Conservation (phyloP, 2,329 filamentous ascomycete species). For the Chaetothyriales sp. region DNA sequence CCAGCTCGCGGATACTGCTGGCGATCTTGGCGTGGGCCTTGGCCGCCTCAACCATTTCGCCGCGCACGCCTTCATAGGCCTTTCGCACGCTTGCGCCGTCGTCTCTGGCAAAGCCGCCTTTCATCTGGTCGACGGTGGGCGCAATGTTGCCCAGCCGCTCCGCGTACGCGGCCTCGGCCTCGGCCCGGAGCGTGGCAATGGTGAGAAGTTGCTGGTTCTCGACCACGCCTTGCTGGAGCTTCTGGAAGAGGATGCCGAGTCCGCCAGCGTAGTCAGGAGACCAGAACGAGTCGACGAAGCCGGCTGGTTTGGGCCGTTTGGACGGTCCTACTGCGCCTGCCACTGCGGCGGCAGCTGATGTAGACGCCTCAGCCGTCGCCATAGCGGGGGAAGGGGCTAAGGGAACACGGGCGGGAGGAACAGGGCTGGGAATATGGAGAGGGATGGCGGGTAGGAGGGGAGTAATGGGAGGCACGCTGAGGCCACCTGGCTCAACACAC, state of each 20-base stretch:
- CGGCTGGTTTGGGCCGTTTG: conserved; percentile 49
- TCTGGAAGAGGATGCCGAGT: conserved; percentile 84
- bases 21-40: conserved; percentile 91
- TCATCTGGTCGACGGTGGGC: conserved; percentile 65
- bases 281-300: conserved; percentile 96
- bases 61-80: conserved; percentile 88
- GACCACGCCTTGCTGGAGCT: conserved; percentile 88
- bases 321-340: neutral
- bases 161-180: conserved; percentile 85
- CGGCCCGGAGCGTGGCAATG: conserved; percentile 83
- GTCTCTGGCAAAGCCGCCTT: conserved; percentile 73
- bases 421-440: neutral
- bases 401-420: neutral
- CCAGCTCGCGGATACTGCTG: conserved; percentile 87
- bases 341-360: conserved; percentile 1
- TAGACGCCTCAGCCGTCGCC: neutral
- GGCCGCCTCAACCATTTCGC: conserved; percentile 81
- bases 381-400: neutral
- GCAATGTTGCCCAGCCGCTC: conserved; percentile 68
- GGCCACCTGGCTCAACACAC: neutral
- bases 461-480: neutral
- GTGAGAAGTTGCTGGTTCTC: conserved; percentile 92
- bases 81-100: conserved; percentile 94
- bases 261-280: conserved; percentile 94
- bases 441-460: neutral